These are phyloP conservation scores for Aegilops bicornis DNA, from an alignment of 176 grass and related monocot genomes.

Conservation along the genomic window DNA sequence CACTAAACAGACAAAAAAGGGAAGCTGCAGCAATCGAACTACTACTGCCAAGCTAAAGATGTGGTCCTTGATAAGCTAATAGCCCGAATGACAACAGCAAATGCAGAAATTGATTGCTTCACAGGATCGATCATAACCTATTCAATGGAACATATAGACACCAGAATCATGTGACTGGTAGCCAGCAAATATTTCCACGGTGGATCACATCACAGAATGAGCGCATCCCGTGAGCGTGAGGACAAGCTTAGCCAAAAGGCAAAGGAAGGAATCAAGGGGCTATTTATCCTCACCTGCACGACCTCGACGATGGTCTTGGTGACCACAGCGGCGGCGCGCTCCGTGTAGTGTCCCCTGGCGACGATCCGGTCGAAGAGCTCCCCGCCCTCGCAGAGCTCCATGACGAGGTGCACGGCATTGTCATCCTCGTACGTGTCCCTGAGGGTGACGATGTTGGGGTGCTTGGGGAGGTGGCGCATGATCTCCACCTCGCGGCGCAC, in stretches of 20 bases:
- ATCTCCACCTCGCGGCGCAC: constrained; percentile 85
- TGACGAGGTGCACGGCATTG: constrained; percentile 77
- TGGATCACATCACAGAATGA: background rate
- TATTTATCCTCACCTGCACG: constrained; percentile 59
- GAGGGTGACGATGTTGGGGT: constrained; percentile 80
- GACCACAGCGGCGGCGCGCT: constrained; percentile 59
- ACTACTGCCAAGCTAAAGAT: background rate
- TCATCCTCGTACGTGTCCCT: constrained; percentile 86
- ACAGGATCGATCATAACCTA: background rate
- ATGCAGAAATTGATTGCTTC: background rate
- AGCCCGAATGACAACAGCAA: background rate
- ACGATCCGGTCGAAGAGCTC: constrained; percentile 91
- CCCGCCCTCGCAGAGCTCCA: constrained; percentile 91
- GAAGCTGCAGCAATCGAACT: background rate
- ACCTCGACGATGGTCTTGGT: constrained; percentile 82
- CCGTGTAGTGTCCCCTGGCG: constrained; percentile 71
- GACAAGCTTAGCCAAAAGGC: background rate
- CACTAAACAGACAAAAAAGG: background rate
- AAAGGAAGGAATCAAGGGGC: background rate
- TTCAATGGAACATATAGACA: background rate
- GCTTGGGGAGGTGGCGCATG: constrained; percentile 65
- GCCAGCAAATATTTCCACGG: constrained; percentile 5
- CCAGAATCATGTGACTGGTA: background rate
- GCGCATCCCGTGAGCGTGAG: background rate
- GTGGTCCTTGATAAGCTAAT: background rate